Base-by-base conservation (phyloP, 2,329 filamentous ascomycete genomes). In the Aureobasidium sp. region DNA sequence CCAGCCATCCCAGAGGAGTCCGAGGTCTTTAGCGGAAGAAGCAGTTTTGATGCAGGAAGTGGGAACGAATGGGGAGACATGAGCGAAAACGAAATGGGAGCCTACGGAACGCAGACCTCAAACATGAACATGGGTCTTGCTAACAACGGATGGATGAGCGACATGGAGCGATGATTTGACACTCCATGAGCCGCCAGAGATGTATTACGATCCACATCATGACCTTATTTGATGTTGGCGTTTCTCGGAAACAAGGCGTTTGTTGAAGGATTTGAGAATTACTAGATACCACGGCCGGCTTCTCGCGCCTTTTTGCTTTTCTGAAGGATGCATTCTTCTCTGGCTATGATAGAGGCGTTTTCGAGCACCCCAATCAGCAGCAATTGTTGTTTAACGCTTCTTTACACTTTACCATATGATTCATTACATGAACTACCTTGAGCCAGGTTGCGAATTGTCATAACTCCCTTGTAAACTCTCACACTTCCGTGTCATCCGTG, bases 11-110 rank as follows among this genome's bases (percentile, higher is more conserved):
- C 81, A 7, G 85, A 85, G 20, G 81, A 87, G 63, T 81, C 82
- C 49, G 88, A 90, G 55, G 89, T 90, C 64, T 76, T 89, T n/a
- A 90, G 87, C 68, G 89, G 89, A 0, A 82, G 88, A 58, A 91
- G 88, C 66, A 91, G 88, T 66, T 94, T 93, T 68, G 91, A 95
- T 70, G 74, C 73, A 5, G 90, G 87, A 62, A 89, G 79, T 55
- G 82, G 82, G 47, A 81, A 80, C 63, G 83, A 92, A 70, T 89
- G 88, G 62, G 87, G 89, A 49, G 87, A 84, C 15, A 48, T 59
- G 85, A 91, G 63, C 81, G 82, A 57, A 86, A 88, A 66, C 68
- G 72, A 72, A 52, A 69, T 72, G 55, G 55, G 55, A 27, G 17
- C 29, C 31, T 58, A 25, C 20, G 42, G 31, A 25, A 41, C 45